Evolutionary conservation across 1,139 yeast species (phyloP), one percentile per base, ranked within the genome.

Genomic region (Hansenula anomala): DNA sequence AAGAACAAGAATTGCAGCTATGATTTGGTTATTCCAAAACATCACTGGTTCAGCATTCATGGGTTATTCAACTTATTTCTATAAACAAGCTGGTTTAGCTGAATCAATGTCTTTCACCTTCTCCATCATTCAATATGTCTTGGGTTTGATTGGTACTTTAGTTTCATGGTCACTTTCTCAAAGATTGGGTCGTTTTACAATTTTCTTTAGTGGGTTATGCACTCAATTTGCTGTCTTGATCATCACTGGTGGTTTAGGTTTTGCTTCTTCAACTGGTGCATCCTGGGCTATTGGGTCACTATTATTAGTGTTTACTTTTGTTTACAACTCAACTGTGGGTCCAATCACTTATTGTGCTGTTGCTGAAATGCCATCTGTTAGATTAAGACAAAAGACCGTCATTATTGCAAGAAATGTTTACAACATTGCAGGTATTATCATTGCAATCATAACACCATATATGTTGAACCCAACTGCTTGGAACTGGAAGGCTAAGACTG

Each of bases 31-130:
- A 38, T 60, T 69, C 39, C 81, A 75, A 52, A 64, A 65, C 39
- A 61, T 71, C 43, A 69, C 78, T 29, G 81, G 81, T 40, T 64
- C 76, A 6, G 59, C 75, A 3, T 64, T 76, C 51, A 72, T 73
- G 70, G 53, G 59, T 17, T 75, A 71, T 34, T 64, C 69, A 11
- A 58, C 69, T 1, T 64, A 62, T 38, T 64, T 63, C 46, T 65
- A 59, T 40, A 48, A 55, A 36, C 63, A 60, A 44, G 66, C 68
- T 14, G 70, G 70, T 17, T 47, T 66, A 28, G 45, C 45, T 28
- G 46, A 48, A 6, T 24, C 46, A 7, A 49, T 54, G 46, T 52
- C 63, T 4, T 64, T 62, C 49, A 53, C 55, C 34, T 59, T 52
- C 44, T 55, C 58, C 31, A 59, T 61, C 34, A 61, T 56, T 30